Evolutionary conservation across 371 early-diverging fungal genomes (phyloP), one percentile per base, ranked within the genome.

Genomic region (Lichtheimia ramosa): DNA sequence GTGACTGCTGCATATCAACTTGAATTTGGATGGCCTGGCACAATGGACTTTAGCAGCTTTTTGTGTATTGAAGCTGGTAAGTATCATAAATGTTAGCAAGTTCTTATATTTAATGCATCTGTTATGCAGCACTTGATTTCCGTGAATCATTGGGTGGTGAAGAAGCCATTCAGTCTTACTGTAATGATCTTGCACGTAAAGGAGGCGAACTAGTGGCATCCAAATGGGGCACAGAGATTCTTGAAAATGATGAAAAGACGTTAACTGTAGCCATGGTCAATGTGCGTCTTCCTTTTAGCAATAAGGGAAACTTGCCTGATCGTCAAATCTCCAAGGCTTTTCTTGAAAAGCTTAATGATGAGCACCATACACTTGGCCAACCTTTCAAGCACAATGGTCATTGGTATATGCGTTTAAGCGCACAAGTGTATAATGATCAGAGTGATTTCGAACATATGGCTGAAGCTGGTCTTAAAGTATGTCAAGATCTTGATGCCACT

Each of bases 371-470:
- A 13, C 74, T 67, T 49, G 68, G 71, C 0, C 69, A 76, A 1
- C 61, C 72, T 6, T 89, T 75, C 66, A 58, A 59, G 14, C 83
- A 84, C 56, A 69, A 70, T n/a, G 76, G 73, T 1, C 27, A 61
- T 20, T 79, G 83, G 65, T 88, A 68, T 28, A 66, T 81, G 6
- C 84, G 90, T 13, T 65, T 86, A 7, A 80, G 81, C 8, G 71
- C 83, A 0, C 89, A 90, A 53, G 75, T 89, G 40, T 89, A 86
- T 53, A 74, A 79, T 25, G 82, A 79, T 52, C 40, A 79, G 43
- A 55, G 62, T 3, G 88, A 90, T 58, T 84, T 82, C 59, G 65
- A 70, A 48, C 54, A 69, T n/a, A 67, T 77, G 28, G 78, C 63
- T 15, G 59, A 81, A 15, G 78, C 83, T 15, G 67, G 85, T 59